Base-by-base conservation (phyloP, 2,329 filamentous ascomycete genomes). In the Pseudocercospora fuligena region DNA sequence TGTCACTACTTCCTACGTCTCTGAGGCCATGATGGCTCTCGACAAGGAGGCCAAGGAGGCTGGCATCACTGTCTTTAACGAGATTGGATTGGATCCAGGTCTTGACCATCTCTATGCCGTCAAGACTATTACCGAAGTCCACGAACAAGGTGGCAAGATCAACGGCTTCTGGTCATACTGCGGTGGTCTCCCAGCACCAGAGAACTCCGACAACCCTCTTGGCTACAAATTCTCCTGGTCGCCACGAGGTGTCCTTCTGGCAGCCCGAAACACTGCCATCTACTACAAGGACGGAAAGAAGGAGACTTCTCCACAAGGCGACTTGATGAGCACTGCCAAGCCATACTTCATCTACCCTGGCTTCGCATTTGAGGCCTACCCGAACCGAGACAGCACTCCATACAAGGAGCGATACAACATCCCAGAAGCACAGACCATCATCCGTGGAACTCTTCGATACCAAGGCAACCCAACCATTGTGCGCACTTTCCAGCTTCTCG, bases 61-160 rank as follows among this genome's bases (percentile, higher is more conserved):
- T 19, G 94, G 93, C 68, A 97, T 97, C 78, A 97, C 93, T 11
- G 94, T 97, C 78, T 94, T 97, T 91, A 97, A 98, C 82, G 94
- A 98, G 87, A 96, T 97, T 77, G 93, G 93, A 68, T 80, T 85
- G 51, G 89, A 91, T 79, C 89, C 89, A 29, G 89, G 90, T 77
- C 88, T 93, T 72, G 90, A 93, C 78, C 89, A 91, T 78, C 82
- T 90, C 65, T 91, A 94, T 78, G 94, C 94, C 56, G 88, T 97
- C 79, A 92, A 94, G 84, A 92, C 89, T 65, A 97, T 97, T 75
- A 88, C 91, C 62, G 87, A 93, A 77, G 93, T 97, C n/a, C 94
- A 97, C 86, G 83, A 87, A 69, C 90, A 85, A 16, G 94, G 93
- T 66, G 94, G 94, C 79, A 95, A 95, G 85, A 90, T 98, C 78